phyloP scores from a whole-genome alignment of 2,329 filamentous ascomycete genomes.

The Alternaria panax region DNA sequence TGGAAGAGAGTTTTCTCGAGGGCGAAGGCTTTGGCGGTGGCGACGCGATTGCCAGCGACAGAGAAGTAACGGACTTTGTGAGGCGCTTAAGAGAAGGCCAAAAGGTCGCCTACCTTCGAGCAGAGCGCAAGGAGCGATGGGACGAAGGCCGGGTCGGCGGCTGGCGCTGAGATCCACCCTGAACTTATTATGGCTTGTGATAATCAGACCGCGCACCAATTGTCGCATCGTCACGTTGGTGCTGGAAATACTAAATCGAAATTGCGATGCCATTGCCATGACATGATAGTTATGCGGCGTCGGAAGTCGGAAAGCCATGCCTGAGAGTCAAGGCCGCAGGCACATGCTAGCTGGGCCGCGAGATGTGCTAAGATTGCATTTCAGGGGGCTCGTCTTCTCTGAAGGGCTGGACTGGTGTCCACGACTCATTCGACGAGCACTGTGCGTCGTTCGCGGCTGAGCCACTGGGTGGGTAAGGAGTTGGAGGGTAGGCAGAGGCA shows the following conservation, averaged over 20 bases:
- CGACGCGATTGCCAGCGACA: conserved; percentile 68
- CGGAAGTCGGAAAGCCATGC: not conserved
- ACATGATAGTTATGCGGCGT: conserved; percentile 8
- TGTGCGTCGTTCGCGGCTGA: conserved; percentile 13
- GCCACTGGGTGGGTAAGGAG: too few relatives aligned
- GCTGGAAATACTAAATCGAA: not conserved
- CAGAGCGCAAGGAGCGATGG: conserved; percentile 91
- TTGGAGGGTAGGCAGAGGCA: too few relatives aligned
- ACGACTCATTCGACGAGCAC: conserved; percentile 11
- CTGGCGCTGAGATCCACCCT: conserved; percentile 66
- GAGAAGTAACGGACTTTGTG: conserved; percentile 87
- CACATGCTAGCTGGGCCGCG: conserved; percentile 4
- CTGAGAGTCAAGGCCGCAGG: not conserved
- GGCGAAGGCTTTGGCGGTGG: conserved; percentile 55
- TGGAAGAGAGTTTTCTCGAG: conserved; percentile 94
- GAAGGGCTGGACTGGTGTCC: conserved; percentile 11
- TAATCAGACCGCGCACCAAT: not conserved
- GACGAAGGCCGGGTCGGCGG: conserved; percentile 94
- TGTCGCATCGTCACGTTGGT: not conserved
- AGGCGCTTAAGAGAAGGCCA: conserved; percentile 80
- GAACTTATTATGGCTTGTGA: not conserved
- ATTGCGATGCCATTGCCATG: not conserved
- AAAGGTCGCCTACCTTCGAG: conserved; percentile 77
- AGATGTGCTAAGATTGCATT: conserved; percentile 7
- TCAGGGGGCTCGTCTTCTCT: conserved; percentile 13